Percentiles rank a stretch among this genome's conserved stretches.
phyloP scores from a whole-genome alignment of 495 filamentous ascomycete species.

The Coniosporium apollinis region DNA sequence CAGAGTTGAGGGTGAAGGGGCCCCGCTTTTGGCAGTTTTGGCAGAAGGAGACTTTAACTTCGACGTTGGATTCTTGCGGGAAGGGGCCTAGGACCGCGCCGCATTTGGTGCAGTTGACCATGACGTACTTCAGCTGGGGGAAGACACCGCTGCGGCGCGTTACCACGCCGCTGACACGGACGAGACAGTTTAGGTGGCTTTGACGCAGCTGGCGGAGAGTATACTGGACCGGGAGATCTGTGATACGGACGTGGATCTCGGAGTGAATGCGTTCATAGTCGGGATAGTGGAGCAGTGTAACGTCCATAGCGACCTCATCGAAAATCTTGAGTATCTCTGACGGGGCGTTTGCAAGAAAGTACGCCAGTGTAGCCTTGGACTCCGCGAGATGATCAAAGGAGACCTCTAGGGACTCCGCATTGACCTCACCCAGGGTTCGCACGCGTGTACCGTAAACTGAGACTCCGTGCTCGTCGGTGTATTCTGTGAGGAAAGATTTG shows the following conservation, averaged over 20 bases:
- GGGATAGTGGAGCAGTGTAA: slow-evolving; percentile 85
- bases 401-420: slow-evolving; percentile 89
- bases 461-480: slow-evolving; percentile 66
- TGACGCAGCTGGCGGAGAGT: slow-evolving; percentile 95
- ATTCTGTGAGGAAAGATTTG: slow-evolving; percentile 92
- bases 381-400: slow-evolving; percentile 82
- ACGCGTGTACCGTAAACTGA: slow-evolving; percentile 93
- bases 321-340: slow-evolving; percentile 89
- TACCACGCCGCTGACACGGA: slow-evolving; percentile 88
- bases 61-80: slow-evolving; percentile 88
- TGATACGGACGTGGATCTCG: slow-evolving; percentile 95
- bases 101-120: slow-evolving; percentile 93
- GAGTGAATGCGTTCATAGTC: slow-evolving; percentile 96
- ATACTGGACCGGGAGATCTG: slow-evolving; percentile 83
- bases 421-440: slow-evolving; percentile 84
- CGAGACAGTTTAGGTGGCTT: slow-evolving; percentile 89
- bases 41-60: slow-evolving; percentile 92
- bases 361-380: slow-evolving; percentile 89
- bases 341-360: slow-evolving; percentile 92
- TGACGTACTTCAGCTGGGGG: slow-evolving; percentile 94
- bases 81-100: slow-evolving; percentile 84
- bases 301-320: slow-evolving; percentile 92
- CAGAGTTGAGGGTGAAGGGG: slow-evolving; percentile 89
- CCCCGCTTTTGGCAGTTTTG: slow-evolving; percentile 94
- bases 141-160: slow-evolving; percentile 95